Evolutionary conservation across 495 filamentous ascomycete genomes (phyloP).

Genomic region (Elaphomyces granulatus): DNA sequence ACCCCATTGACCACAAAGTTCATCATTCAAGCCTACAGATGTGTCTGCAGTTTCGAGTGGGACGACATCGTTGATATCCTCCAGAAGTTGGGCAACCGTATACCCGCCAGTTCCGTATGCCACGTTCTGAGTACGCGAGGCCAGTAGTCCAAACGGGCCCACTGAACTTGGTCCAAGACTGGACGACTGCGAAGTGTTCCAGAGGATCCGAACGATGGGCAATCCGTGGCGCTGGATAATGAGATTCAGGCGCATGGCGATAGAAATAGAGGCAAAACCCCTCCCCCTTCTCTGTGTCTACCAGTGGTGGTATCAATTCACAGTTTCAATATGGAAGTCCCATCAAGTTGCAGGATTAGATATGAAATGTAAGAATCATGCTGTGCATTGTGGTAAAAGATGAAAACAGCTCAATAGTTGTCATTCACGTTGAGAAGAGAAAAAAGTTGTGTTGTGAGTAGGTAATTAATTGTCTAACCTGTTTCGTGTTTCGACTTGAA

Average conservation of each 20-base stretch:
- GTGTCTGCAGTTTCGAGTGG: slow-evolving; percentile 58
- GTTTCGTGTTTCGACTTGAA: too few relatives aligned
- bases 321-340: too few relatives aligned
- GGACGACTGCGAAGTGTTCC: slow-evolving; percentile 37
- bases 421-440: too few relatives aligned
- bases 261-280: too few relatives aligned
- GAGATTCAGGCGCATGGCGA: slow-evolving; percentile 66
- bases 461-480: too few relatives aligned
- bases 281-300: too few relatives aligned
- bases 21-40: slow-evolving; percentile 17
- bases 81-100: slow-evolving; percentile 69
- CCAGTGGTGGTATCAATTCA: too few relatives aligned
- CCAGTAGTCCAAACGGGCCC: slow-evolving; percentile 19
- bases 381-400: too few relatives aligned
- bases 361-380: too few relatives aligned
- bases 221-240: slow-evolving; percentile 68
- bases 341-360: slow-evolving; percentile 69
- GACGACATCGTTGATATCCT: slow-evolving; percentile 67
- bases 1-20: slow-evolving; percentile 52
- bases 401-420: too few relatives aligned
- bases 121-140: slow-evolving; percentile 26
- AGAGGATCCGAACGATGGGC: slow-evolving; percentile 61
- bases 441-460: too few relatives aligned
- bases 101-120: slow-evolving; percentile 39
- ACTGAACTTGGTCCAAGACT: slow-evolving; percentile 18